Evolutionary conservation across 805 yeast genomes (phyloP).

Genomic region (Metschnikowia amazonensis): DNA sequence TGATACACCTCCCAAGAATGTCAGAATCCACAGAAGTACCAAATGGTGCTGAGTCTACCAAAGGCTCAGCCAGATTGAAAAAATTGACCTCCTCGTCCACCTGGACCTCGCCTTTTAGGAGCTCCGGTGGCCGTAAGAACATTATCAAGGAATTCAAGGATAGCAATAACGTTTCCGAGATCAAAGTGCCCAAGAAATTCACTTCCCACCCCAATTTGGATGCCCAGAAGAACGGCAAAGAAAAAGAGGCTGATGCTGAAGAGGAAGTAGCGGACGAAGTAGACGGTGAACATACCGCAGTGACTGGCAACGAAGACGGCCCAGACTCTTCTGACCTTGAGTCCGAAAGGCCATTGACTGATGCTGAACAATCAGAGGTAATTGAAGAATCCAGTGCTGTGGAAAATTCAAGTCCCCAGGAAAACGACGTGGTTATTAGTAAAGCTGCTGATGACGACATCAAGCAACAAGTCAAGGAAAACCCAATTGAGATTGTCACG

Average conservation of each 20-base stretch:
- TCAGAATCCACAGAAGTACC: conserved; percentile 11
- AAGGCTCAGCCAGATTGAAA: conserved; percentile 18
- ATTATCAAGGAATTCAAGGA: conserved; percentile 34
- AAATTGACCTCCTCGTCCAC: conserved; percentile 24
- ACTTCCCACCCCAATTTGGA: conserved; percentile 38
- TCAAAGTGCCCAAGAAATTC: conserved; percentile 40
- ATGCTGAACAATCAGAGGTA: conserved; percentile 4
- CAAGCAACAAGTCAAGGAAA: conserved; percentile 25
- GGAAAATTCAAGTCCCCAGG: neutral
- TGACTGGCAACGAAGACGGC: neutral
- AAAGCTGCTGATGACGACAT: conserved; percentile 26
- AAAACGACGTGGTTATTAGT: conserved; percentile 1
- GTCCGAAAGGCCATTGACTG: conserved; percentile 13
- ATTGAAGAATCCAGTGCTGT: neutral
- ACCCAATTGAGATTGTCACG: conserved; percentile 33
- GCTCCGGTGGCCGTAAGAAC: conserved; percentile 24
- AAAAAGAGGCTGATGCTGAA: conserved; percentile 3
- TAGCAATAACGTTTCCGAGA: conserved; percentile 28
- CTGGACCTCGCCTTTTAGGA: conserved; percentile 44
- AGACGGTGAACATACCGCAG: conserved; percentile 1
- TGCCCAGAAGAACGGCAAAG: conserved; percentile 18
- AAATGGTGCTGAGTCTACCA: conserved; percentile 10
- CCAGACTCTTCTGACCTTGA: conserved; percentile 1
- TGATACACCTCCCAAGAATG: conserved; percentile 5
- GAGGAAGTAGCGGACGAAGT: neutral